phyloP scores from a whole-genome alignment of 164 flowering plant species.

The Vitis vinifera region DNA sequence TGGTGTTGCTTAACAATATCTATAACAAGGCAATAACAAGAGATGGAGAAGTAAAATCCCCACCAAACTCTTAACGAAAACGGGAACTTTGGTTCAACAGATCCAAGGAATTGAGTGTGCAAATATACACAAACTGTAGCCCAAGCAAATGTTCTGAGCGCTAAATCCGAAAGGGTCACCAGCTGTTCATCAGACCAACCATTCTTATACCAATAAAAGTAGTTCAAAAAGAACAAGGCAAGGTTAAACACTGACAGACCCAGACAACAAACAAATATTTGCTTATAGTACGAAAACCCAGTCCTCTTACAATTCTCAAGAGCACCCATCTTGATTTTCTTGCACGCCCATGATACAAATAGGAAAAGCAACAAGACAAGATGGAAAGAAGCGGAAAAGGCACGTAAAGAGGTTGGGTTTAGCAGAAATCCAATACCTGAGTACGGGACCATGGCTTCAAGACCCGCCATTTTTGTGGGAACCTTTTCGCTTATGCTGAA shows the following conservation, averaged over 20 bases:
- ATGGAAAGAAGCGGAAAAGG: no score
- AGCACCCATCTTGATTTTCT: no score
- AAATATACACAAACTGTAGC: conserved; percentile 10
- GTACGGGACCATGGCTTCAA: conserved; percentile 5
- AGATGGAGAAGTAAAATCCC: conserved; percentile 23
- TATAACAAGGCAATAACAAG: conserved; percentile 24
- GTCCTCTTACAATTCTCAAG: no score
- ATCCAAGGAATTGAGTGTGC: neutral
- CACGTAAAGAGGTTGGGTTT: no score
- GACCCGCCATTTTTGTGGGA: no score
- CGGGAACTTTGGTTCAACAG: conserved; percentile 13
- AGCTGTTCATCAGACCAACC: conserved; percentile 30
- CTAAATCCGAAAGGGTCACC: conserved; percentile 24
- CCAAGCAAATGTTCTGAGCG: conserved; percentile 34
- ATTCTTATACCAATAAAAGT: conserved; percentile 25
- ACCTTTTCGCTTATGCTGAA: no score
- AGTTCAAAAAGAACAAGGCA: conserved; percentile 14
- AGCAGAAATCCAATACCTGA: conserved; percentile 18
- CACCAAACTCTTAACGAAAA: conserved; percentile 32
- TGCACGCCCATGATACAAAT: no score
- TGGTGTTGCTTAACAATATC: conserved; percentile 16
- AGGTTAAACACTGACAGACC: conserved; percentile 1
- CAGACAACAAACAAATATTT: no score
- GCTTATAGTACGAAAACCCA: no score
- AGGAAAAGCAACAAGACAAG: no score